Conservation (phyloP, 73 alveolate genomes). For the Breviolum minutum region DNA sequence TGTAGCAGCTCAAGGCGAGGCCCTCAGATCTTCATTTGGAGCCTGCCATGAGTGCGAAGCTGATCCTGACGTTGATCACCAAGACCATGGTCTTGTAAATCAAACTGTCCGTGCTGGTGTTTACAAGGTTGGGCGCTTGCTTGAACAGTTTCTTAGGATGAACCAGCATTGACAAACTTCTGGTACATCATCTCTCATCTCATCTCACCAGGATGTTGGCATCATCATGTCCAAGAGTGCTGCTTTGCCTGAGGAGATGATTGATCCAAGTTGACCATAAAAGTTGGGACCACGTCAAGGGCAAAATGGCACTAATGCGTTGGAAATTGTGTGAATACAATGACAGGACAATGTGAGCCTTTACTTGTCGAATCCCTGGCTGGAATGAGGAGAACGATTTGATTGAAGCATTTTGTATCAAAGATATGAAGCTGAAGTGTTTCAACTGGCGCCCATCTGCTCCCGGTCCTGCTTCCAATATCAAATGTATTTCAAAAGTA, state of each 20-base stretch:
- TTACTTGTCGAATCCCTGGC: background rate
- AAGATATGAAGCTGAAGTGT: no score
- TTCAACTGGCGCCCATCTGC: no score
- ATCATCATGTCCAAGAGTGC: slow-evolving; percentile 40
- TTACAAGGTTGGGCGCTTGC: slow-evolving; percentile 26
- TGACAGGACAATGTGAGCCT: slow-evolving; percentile 56
- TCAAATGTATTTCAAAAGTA: background rate
- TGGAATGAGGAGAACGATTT: no score
- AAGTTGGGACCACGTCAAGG: background rate
- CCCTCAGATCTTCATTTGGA: background rate
- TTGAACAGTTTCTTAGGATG: no score
- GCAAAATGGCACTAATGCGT: background rate
- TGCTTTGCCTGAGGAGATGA: background rate
- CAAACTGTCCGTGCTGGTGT: slow-evolving; percentile 83
- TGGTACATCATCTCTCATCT: background rate
- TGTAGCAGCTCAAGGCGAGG: slow-evolving; percentile 35
- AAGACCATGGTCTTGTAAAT: slow-evolving; percentile 70
- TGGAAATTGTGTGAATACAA: background rate
- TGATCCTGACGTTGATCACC: background rate
- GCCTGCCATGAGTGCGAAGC: background rate
- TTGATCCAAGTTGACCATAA: background rate
- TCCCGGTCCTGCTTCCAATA: background rate
- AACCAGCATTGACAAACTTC: background rate
- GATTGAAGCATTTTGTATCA: no score
- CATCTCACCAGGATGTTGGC: slow-evolving; percentile 67